Evolutionary conservation across 2,329 filamentous ascomycete genomes (phyloP), one percentile per base, ranked within the genome.

Genomic region (Pseudogymnoascus sp.): DNA sequence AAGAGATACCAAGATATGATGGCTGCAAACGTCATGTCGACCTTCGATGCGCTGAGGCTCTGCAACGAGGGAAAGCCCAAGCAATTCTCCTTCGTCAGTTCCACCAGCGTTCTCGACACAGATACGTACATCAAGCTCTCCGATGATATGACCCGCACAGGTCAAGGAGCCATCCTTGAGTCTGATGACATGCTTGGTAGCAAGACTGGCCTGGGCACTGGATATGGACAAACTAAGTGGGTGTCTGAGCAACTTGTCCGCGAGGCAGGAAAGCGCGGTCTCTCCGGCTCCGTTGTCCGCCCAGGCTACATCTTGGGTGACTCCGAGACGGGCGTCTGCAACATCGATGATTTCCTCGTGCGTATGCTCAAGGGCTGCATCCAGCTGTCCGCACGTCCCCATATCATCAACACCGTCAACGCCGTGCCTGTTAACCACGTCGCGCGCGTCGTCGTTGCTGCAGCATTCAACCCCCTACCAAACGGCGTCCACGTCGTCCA

Each of bases 211-310:
- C 84, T 97, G 1, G 86, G 85, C 39, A 96, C 90, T 0, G 92
- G 93, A 4, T 97, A 97, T 70, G 92, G 93, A 2, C 92, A 97
- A 74, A 86, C 84, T 67, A 97, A 97, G 77, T 97, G 92, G 92
- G 89, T 80, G 38, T 77, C 78, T 6, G 83, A 87, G 69, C 77
- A 83, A 59, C 80, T 97, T 58, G 83, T 92, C 21, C 83, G 90
- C 23, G 89, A 91, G 73, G 92, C 93, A 26, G 91, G 92, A 59
- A 79, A 79, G 63, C 83, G 90, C 62, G 92, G 93, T 11, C 83
- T 97, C 1, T 78, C 77, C 14, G 92, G 91, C 14, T 82, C 87
- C 21, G 84, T 96, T 43, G 80, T 96, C 59, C 85, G 93, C 11
- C 88, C 93, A 3, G 92, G 93, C 31, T 97, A 97, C 73, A 86